Percentiles rank a stretch among this genome's conserved stretches.
These are phyloP conservation scores for Fusarium gaditjirri DNA, from an alignment of 2,329 filamentous ascomycete genomes.

Conservation along the genomic window DNA sequence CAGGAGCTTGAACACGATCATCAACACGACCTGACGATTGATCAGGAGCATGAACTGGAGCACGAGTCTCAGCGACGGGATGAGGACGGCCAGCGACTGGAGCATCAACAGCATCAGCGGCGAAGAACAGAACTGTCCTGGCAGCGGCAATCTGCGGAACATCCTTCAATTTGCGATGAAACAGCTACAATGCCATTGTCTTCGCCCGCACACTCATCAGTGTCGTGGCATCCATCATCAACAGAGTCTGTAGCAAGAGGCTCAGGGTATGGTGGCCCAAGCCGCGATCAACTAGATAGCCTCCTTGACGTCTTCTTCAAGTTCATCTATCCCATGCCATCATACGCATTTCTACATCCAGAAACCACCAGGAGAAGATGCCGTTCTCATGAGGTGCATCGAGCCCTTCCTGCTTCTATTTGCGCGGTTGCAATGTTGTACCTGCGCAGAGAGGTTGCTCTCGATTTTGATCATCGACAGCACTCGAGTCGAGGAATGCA, in stretches of 20 bases:
- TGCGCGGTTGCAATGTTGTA: not conserved
- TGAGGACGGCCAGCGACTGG: not conserved
- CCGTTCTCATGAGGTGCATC: not conserved
- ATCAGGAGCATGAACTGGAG: not conserved
- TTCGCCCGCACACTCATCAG: not conserved
- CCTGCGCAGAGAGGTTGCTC: not conserved
- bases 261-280: not conserved
- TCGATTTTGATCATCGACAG: accelerated
- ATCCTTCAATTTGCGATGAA: not conserved
- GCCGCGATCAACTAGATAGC: accelerated
- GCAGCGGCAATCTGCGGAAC: not conserved
- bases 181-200: not conserved
- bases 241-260: not conserved
- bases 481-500: not conserved
- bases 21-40: not conserved
- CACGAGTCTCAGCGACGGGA: not conserved
- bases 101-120: not conserved
- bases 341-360: not conserved
- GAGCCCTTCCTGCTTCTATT: not conserved
- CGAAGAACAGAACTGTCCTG: not conserved
- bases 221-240: not conserved
- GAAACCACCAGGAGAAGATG: not conserved
- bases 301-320: not conserved
- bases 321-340: not conserved
- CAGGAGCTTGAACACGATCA: not conserved